Conservation (phyloP, 345 rosid species). For the Lumnitzera racemosa region DNA sequence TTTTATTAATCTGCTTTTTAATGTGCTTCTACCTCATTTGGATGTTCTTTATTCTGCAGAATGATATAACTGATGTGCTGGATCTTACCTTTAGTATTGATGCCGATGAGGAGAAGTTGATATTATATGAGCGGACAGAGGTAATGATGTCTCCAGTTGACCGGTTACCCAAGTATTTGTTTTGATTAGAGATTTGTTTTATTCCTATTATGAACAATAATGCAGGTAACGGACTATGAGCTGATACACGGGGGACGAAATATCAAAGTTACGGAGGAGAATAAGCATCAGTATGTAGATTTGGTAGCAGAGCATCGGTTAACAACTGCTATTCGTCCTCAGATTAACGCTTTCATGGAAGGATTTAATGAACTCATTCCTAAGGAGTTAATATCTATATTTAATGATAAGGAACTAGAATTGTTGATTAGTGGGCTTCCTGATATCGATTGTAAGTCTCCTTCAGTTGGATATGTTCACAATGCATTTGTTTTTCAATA, state of each 20-base stretch:
- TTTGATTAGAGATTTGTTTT: neutral
- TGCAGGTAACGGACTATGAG: conserved; percentile 93
- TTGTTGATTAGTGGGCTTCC: conserved; percentile 93
- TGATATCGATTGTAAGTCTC: conserved; percentile 79
- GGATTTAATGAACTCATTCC: conserved; percentile 79
- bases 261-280: conserved; percentile 88
- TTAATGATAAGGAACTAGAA: conserved; percentile 92
- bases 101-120: conserved; percentile 93
- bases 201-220: neutral
- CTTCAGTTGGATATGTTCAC: neutral
- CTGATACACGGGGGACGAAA: conserved; percentile 87
- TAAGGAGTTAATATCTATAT: conserved; percentile 73
- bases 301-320: conserved; percentile 82
- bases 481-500: neutral
- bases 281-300: conserved; percentile 89
- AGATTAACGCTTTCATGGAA: conserved; percentile 83
- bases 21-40: conserved; percentile 4
- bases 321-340: conserved; percentile 97
- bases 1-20: neutral
- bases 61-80: conserved; percentile 70
- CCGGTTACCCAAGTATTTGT: neutral
- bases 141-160: conserved; percentile 15
- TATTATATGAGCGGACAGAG: conserved; percentile 74
- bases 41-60: conserved; percentile 36
- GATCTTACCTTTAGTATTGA: conserved; percentile 95